These are phyloP conservation scores for Eucalyptus viminalis DNA, from an alignment of 345 rosid species.

Conservation along the genomic window DNA sequence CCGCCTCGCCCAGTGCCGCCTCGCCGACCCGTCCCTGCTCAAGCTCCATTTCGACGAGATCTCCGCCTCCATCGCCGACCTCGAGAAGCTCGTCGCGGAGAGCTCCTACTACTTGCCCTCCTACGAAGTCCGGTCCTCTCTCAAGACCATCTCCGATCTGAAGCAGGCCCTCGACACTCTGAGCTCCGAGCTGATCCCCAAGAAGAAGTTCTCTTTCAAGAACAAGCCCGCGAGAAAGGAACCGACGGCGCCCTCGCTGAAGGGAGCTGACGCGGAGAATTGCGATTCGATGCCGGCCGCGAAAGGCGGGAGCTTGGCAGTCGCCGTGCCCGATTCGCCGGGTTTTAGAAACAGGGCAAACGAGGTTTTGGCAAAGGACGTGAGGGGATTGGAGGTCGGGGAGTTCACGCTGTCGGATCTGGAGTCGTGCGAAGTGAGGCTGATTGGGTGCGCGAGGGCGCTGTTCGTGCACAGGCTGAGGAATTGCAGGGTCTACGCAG, in stretches of 20 bases:
- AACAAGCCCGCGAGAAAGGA: slow-evolving; percentile 29
- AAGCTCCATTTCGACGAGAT: slow-evolving; percentile 38
- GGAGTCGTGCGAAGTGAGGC: slow-evolving; percentile 55
- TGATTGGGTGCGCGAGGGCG: slow-evolving; percentile 38
- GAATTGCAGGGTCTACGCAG: slow-evolving; percentile 40
- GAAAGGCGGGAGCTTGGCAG: background rate
- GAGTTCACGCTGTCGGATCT: slow-evolving; percentile 63
- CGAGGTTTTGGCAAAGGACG: slow-evolving; percentile 29
- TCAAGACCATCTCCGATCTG: slow-evolving; percentile 52
- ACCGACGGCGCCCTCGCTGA: background rate
- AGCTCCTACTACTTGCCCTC: slow-evolving; percentile 69
- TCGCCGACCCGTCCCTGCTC: slow-evolving; percentile 20
- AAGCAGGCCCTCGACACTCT: slow-evolving; percentile 49
- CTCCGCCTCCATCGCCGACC: slow-evolving; percentile 48
- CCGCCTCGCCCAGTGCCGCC: slow-evolving; percentile 21
- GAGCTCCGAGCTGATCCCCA: slow-evolving; percentile 34
- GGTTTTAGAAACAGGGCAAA: slow-evolving; percentile 45
- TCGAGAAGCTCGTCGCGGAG: slow-evolving; percentile 67
- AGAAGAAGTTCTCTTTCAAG: slow-evolving; percentile 68
- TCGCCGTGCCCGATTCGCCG: slow-evolving; percentile 31
- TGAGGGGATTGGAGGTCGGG: slow-evolving; percentile 40
- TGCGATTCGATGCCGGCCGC: background rate
- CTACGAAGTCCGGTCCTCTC: slow-evolving; percentile 69
- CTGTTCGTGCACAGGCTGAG: slow-evolving; percentile 48
- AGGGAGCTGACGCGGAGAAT: background rate